A percentile compares a stretch with the other conserved stretches of the same genome.
Evolutionary conservation across 2,329 filamentous ascomycete species (phyloP).

Genomic region (Dissoconium aciculare): DNA sequence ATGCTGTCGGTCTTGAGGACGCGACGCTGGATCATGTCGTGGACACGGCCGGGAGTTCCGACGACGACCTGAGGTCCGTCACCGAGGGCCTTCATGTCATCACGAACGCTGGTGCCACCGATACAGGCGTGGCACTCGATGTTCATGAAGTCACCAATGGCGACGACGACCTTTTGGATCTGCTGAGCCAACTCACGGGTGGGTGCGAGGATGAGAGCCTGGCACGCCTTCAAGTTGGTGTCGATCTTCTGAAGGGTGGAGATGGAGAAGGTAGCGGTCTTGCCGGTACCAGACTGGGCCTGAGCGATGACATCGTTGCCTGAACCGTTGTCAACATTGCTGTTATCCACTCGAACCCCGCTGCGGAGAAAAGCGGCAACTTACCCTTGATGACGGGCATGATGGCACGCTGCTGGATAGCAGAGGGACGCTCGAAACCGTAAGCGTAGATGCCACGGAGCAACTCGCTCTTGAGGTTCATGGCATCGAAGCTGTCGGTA

Average conservation of each 20-base stretch:
- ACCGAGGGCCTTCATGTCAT: conserved; percentile 95
- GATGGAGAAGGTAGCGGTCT: conserved; percentile 99
- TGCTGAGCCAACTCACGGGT: conserved; percentile 98
- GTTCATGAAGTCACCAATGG: conserved; percentile 99
- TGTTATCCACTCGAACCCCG: conserved; percentile 1
- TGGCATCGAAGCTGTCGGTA: conserved; percentile 96
- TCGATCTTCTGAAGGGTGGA: conserved; percentile 98
- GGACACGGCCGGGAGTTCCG: conserved; percentile 94
- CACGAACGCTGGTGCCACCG: conserved; percentile 92
- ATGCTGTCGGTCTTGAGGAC: conserved; percentile 94
- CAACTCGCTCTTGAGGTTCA: conserved; percentile 93
- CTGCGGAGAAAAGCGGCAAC: conserved; percentile 21
- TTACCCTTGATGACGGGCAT: conserved; percentile 99
- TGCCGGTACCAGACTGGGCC: conserved; percentile 98
- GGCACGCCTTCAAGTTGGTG: conserved; percentile 83
- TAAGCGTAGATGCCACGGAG: conserved; percentile 99
- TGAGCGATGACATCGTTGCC: conserved; percentile 98
- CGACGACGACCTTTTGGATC: conserved; percentile 98
- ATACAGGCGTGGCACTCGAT: conserved; percentile 99
- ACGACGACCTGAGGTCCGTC: conserved; percentile 95
- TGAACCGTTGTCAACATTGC: conserved; percentile 24
- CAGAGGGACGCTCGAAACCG: conserved; percentile 98
- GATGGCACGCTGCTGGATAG: conserved; percentile 99
- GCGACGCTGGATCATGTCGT: conserved; percentile 98
- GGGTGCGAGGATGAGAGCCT: conserved; percentile 93